These are phyloP conservation scores for Chamaecrista fasciculata DNA, from an alignment of 306 rosid genomes.

Conservation along the genomic window DNA sequence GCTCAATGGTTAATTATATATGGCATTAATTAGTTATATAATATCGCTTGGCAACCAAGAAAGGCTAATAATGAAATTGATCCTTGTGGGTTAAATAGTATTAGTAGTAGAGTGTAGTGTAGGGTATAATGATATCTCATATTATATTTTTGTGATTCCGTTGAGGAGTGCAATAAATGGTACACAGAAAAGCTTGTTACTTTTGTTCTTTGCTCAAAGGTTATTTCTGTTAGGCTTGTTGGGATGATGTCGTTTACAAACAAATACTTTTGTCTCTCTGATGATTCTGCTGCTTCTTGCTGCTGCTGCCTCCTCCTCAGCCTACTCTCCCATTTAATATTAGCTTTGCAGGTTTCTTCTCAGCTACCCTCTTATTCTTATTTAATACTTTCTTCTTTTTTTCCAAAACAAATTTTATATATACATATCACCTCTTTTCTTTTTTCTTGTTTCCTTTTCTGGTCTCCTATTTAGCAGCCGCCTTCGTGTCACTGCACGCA, in stretches of 20 bases:
- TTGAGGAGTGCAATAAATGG: slow-evolving; percentile 31
- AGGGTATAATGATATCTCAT: too few species aligned
- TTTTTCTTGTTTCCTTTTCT: neutral
- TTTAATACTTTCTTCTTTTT: too few species aligned
- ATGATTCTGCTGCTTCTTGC: slow-evolving; percentile 17
- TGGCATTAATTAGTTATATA: slow-evolving; percentile 6
- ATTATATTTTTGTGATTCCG: too few species aligned
- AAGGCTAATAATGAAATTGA: too few species aligned
- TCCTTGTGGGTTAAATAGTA: too few species aligned
- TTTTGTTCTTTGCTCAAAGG: slow-evolving; percentile 33
- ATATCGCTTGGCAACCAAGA: neutral
- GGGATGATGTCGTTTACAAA: slow-evolving; percentile 40
- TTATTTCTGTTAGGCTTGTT: slow-evolving; percentile 39
- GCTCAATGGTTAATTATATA: slow-evolving; percentile 24
- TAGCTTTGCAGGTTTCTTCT: slow-evolving; percentile 63
- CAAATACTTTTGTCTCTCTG: slow-evolving; percentile 9
- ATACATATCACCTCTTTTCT: neutral
- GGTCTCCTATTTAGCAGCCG: slow-evolving; percentile 31
- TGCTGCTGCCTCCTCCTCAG: neutral
- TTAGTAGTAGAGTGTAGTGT: too few species aligned
- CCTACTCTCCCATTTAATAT: too few species aligned
- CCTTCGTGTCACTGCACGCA: slow-evolving; percentile 31
- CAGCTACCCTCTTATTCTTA: too few species aligned
- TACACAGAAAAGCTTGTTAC: slow-evolving; percentile 42
- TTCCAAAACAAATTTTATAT: too few species aligned